These are phyloP conservation scores for Aspergillus ellipticus DNA, from an alignment of 495 filamentous ascomycete species.

Conservation along the genomic window DNA sequence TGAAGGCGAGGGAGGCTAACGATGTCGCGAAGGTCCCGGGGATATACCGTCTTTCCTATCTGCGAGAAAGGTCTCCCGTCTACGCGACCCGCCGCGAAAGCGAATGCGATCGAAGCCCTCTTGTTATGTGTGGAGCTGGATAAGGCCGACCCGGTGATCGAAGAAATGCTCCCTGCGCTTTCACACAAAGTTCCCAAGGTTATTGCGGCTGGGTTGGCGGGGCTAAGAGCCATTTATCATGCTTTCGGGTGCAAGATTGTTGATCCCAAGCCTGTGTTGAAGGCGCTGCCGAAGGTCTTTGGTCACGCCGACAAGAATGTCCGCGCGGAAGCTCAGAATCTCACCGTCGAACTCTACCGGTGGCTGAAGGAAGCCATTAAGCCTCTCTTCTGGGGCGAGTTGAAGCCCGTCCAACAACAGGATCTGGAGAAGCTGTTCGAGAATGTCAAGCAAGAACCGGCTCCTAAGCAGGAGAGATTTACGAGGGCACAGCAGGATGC, in stretches of 20 bases:
- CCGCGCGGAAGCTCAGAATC: conserved; percentile 84
- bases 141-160: conserved; percentile 77
- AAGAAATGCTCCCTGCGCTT: conserved; percentile 81
- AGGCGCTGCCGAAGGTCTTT: conserved; percentile 84
- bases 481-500: conserved; percentile 85
- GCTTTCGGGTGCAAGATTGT: conserved; percentile 94
- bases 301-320: conserved; percentile 99
- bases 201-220: conserved; percentile 76
- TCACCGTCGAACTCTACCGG: conserved; percentile 92
- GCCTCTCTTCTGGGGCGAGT: conserved; percentile 90
- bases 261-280: conserved; percentile 94
- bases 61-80: conserved; percentile 90
- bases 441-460: conserved; percentile 78
- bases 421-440: conserved; percentile 95
- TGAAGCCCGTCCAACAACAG: conserved; percentile 93
- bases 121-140: conserved; percentile 89
- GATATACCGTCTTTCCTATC: conserved; percentile 68
- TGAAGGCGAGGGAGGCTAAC: conserved; percentile 7
- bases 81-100: conserved; percentile 81
- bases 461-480: conserved; percentile 88
- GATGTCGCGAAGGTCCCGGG: conserved; percentile 57
- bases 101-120: conserved; percentile 79
- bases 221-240: conserved; percentile 79
- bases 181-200: conserved; percentile 94
- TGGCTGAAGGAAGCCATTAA: conserved; percentile 99